Base-by-base conservation (phyloP, 2,329 filamentous ascomycete species). In the Fusarium fujikuroi region DNA sequence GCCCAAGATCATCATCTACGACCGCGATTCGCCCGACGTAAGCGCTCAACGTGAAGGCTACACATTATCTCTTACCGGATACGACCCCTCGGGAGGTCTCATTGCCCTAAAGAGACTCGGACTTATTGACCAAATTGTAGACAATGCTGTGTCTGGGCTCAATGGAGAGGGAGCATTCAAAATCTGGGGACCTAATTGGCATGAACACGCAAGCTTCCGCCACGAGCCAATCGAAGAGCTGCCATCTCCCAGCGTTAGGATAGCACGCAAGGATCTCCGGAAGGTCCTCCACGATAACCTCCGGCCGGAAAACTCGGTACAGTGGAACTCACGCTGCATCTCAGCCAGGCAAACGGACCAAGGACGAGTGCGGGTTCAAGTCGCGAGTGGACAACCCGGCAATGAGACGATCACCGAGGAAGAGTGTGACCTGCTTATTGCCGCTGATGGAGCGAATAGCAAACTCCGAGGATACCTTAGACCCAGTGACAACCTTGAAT, bases 381-480 rank as follows among this genome's bases (percentile, higher is more conserved):
- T 79, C 7, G 57, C 25, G 15, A 71, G 47, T 30, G 73, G 59
- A 9, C 25, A 49, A 1, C n/a, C 40, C 3, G 60, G 61, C 11
- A 28, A 32, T 3, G 49, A 64, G 34, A 61, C 25, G 4, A 18
- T 63, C 7, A 71, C 66, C 7, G 63, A 75, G 19, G 62, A 72
- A 30, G 70, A 78, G 4, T 84, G 83, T 49, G 84, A 87, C 66
- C 21, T 87, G 1, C 79, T 87, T 12, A 77, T 87, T 40, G 84
- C 80, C 2, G 84, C 85, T 0, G 86, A 87, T 66, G 86, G 85
- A 0, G 80, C 83, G 1, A 80, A 76, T 23, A 86, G 84, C 69
- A 84, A 81, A 63, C 76, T 87, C 5, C 76, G 86, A 39, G 72
- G 75, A 18, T 68, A 44, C 14, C 68, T 87, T 9, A 78, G 85